Base-by-base conservation (phyloP, 495 filamentous ascomycete genomes). In the Trypethelium eluteriae region DNA sequence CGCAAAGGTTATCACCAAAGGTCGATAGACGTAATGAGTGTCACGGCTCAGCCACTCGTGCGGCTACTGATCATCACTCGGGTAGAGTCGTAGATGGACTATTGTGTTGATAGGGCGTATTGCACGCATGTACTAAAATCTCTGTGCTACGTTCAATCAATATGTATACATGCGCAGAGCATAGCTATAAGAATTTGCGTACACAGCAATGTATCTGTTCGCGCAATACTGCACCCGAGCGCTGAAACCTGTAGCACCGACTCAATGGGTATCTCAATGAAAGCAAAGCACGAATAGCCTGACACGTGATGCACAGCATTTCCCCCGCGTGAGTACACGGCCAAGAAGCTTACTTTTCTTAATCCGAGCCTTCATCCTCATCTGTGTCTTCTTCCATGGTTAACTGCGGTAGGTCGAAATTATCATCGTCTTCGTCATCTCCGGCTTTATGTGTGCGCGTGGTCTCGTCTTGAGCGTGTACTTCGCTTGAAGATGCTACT, bases 371-470 rank as follows among this genome's bases (percentile, higher is more conserved):
- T 18, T 74, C 72, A 10, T 71, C 71, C 35, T 66, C 53, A 38
- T 70, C 67, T 4, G 66, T 72, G 62, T 72, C 70, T 34, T 64
- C 47, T 49, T 70, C 71, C 66, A 72, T 64, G 11, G 70, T 74
- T 38, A 74, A 61, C 16, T 68, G 63, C 49, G 72, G 72, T 50
- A 74, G 68, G 68, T 74, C 72, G 50, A 72, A 74, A 53, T 74
- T 70, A 46, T 61, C 64, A 16, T 64, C 49, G 25, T 69, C 53
- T 18, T 34, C 62, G n/a, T 34, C 39, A 35, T 32, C 41, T 5
- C 12, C 35, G 11, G 34, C 36, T 63, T 63, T 56, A 36, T 46
- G 18, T 59, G 7, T 46, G 7, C 25, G n/a, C 38, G 25, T 32
- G 7, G 11, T 4, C 34, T 59, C 32, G 36, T n/a, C 32, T 9